phyloP scores from a whole-genome alignment of 1,284 basidiomycete species.

The Bondarzewia mesenterica region DNA sequence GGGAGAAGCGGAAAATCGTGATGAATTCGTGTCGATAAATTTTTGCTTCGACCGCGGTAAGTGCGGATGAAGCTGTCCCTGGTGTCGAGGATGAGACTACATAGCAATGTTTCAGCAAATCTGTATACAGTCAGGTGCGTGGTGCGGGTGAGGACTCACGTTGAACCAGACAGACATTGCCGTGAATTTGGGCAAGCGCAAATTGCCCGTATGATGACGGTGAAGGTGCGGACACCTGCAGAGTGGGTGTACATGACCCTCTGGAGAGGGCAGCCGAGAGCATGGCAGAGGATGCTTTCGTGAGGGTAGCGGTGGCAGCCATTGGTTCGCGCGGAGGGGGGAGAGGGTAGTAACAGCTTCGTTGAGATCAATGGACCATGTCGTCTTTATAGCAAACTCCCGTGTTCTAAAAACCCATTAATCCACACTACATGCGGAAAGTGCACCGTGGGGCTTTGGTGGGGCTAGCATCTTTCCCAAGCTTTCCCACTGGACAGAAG shows the following conservation, averaged over 20 bases:
- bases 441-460: no score
- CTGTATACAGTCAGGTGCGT: background rate
- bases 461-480: no score
- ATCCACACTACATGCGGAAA: no score
- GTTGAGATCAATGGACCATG: no score
- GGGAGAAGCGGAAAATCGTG: conserved; percentile 32
- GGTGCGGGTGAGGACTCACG: conserved; percentile 15
- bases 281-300: background rate
- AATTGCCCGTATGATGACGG: conserved; percentile 16
- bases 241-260: background rate
- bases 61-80: conserved; percentile 21
- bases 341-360: no score
- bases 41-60: conserved; percentile 24
- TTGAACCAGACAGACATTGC: conserved; percentile 29
- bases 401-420: no score
- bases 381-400: no score
- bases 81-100: conserved; percentile 14
- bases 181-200: conserved; percentile 27
- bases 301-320: background rate
- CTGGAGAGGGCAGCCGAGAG: background rate
- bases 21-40: conserved; percentile 34
- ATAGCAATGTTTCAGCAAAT: conserved; percentile 2
- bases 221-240: no score
- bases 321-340: no score
- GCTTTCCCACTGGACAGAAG: no score